Base-by-base conservation (phyloP, 148 eudicot genomes). In the Rhododendron mucronatum region DNA sequence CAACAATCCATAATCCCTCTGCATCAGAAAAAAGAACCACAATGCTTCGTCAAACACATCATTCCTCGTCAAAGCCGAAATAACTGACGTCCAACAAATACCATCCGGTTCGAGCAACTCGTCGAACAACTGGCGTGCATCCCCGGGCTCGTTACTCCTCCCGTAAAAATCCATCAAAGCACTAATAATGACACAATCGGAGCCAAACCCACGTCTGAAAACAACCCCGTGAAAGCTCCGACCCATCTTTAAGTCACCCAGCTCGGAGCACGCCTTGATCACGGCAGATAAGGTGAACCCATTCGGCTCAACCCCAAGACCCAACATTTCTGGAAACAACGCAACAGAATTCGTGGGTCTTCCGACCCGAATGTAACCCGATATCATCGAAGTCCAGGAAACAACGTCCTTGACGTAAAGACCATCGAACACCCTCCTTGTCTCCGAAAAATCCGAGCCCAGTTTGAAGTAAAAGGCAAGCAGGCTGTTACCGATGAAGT, bases 301-400 rank as follows among this genome's bases (percentile, higher is more conserved):
- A 90, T 95, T 94, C n/a, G 95, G 92, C 91, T 91, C 91, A 84
- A 93, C 84, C n/a, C 93, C 95, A 78, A 11, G 76, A 45, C 57
- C 87, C 89, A 94, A n/a, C 98, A 95, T 96, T 35, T 91, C 92
- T 84, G 84, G 30, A 84, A 90, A 96, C 84, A 88, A 85, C 15
- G 77, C 83, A 44, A 96, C 84, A 23, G 96, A 77, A 63, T 85
- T 80, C 18, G 44, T 14, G 5, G 96, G 92, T 67, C 87, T 89
- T 1, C 91, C 92, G 14, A 87, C 90, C 55, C 93, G 91, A 73
- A 92, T 88, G 89, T 86, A 95, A 33, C 93, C 95, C 21, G 96
- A 91, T 14, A 95, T 88, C 93, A 96, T 93, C 23, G 96, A 96
- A 59, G 95, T 92, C 98, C 99, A 96, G 7, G 99, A 92, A 57